These are phyloP conservation scores for Neofusicoccum laricinum DNA, from an alignment of 2,329 filamentous ascomycete genomes.

Conservation along the genomic window DNA sequence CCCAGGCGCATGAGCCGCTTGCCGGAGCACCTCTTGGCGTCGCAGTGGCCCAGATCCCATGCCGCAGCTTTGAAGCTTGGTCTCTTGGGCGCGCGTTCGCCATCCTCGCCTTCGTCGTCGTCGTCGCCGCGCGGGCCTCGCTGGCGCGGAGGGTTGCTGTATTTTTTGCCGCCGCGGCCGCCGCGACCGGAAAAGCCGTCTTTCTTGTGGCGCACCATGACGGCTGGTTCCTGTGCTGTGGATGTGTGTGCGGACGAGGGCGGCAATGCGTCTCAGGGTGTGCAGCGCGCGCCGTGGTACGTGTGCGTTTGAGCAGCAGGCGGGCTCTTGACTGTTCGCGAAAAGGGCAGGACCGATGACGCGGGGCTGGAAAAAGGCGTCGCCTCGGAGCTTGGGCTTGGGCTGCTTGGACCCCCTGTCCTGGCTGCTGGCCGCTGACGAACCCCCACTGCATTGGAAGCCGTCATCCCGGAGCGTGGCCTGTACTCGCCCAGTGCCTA, in stretches of 20 bases:
- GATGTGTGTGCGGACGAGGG: neutral
- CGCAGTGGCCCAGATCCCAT: conserved; percentile 97
- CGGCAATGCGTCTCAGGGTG: no score
- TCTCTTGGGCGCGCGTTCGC: conserved; percentile 25
- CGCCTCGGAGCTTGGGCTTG: neutral
- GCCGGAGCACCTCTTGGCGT: conserved; percentile 92
- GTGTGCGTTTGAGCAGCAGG: neutral
- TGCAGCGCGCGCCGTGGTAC: neutral
- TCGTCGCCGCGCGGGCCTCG: conserved; percentile 51
- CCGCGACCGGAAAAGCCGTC: conserved; percentile 65
- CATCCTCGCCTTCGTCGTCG: conserved; percentile 38
- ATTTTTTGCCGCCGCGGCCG: conserved; percentile 61
- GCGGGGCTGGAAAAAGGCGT: neutral
- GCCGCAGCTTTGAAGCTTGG: conserved; percentile 82
- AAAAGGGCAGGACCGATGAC: neutral
- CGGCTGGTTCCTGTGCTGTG: conserved; percentile 2
- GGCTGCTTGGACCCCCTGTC: neutral
- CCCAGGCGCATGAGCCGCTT: conserved; percentile 91
- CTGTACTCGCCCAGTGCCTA: conserved; percentile 1
- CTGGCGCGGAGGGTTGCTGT: conserved; percentile 57
- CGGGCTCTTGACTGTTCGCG: neutral
- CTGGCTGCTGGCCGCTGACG: neutral
- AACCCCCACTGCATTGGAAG: conserved; percentile 10
- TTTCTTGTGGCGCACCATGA: conserved; percentile 96
- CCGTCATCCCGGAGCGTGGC: conserved; percentile 15